Evolutionary conservation across 495 filamentous ascomycete species (phyloP).

Genomic region (Xylaria grammica): DNA sequence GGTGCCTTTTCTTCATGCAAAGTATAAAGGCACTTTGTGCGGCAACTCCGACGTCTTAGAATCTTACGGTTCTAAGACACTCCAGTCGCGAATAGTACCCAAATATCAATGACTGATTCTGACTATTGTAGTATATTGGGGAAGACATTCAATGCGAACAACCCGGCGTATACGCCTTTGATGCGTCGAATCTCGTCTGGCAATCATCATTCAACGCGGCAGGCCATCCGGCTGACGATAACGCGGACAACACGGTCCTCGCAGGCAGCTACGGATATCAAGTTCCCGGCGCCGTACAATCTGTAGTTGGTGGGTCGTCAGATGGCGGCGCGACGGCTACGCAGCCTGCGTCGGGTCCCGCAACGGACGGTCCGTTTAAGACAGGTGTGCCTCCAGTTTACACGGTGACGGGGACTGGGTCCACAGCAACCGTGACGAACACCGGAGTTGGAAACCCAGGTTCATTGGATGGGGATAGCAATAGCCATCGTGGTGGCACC

Average conservation of each 20-base stretch:
- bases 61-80: too few species aligned
- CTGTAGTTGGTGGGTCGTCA: slow-evolving; percentile 65
- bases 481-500: slow-evolving; percentile 58
- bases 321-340: slow-evolving; percentile 71
- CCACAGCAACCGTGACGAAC: slow-evolving; percentile 58
- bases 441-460: slow-evolving; percentile 23
- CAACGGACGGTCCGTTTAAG: slow-evolving; percentile 69
- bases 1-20: too few species aligned
- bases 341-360: slow-evolving; percentile 62
- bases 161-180: slow-evolving; percentile 73
- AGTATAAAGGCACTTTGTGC: too few species aligned
- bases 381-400: slow-evolving; percentile 69
- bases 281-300: slow-evolving; percentile 65
- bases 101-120: background rate
- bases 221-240: slow-evolving; percentile 41
- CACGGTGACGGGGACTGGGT: slow-evolving; percentile 65
- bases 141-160: slow-evolving; percentile 65
- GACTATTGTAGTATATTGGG: slow-evolving; percentile 55
- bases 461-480: slow-evolving; percentile 11
- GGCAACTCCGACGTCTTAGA: too few species aligned
- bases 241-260: slow-evolving; percentile 54
- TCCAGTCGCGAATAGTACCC: too few species aligned
- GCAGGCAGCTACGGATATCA: slow-evolving; percentile 65
- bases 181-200: slow-evolving; percentile 66
- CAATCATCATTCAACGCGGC: slow-evolving; percentile 62